Percentiles rank a stretch among this genome's conserved stretches.
Evolutionary conservation across 495 filamentous ascomycete species (phyloP).

Genomic region (Penicillium egyptiacum): DNA sequence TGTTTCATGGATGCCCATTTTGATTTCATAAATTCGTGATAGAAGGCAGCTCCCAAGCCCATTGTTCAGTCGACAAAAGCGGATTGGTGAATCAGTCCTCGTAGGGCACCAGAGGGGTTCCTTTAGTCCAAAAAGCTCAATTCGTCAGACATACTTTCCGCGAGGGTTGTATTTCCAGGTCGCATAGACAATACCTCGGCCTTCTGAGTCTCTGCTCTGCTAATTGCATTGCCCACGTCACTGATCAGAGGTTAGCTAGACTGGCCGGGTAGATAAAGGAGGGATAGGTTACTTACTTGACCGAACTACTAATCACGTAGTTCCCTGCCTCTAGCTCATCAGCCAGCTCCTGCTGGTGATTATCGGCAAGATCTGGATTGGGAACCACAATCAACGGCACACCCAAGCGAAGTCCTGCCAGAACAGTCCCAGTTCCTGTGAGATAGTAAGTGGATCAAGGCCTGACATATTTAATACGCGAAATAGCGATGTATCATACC

Average conservation of each 20-base stretch:
- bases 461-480: not conserved
- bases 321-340: conserved; percentile 65
- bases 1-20: not conserved
- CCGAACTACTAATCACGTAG: conserved; percentile 64
- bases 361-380: conserved; percentile 78
- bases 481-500: conserved; percentile 50
- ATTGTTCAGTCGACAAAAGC: not conserved
- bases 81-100: not conserved
- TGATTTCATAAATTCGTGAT: not conserved
- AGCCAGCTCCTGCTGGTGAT: conserved; percentile 89
- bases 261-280: not conserved
- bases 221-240: conserved; percentile 45
- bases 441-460: not conserved
- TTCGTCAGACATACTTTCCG: not conserved
- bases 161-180: not conserved
- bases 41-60: not conserved
- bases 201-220: conserved; percentile 15
- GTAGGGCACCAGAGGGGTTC: not conserved
- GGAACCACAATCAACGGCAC: conserved; percentile 81
- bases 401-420: conserved; percentile 69
- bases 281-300: conserved; percentile 52
- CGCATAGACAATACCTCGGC: not conserved
- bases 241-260: conserved; percentile 29
- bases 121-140: conserved; percentile 46
- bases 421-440: conserved; percentile 82